Evolutionary conservation across 768 basidiomycete species (phyloP).

Genomic region (Kwoniella dendrophila): DNA sequence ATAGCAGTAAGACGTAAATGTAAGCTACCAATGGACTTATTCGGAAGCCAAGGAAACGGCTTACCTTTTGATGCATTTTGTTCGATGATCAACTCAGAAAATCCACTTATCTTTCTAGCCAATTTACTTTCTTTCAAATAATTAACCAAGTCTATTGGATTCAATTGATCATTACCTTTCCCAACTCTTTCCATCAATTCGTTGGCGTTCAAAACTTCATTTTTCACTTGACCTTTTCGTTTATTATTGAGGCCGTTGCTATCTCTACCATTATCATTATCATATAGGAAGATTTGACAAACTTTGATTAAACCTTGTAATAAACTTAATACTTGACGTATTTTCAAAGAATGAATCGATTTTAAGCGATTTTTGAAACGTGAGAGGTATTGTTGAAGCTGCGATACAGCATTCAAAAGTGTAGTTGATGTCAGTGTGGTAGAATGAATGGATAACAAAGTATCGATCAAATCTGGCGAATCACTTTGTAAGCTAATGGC

Average conservation of each 20-base stretch:
- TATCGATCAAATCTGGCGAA: conserved; percentile 78
- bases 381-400: conserved; percentile 74
- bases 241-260: not conserved
- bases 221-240: conserved; percentile 41
- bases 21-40: too few relatives aligned
- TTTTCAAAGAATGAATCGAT: conserved; percentile 70
- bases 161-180: conserved; percentile 70
- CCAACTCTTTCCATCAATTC: conserved; percentile 70
- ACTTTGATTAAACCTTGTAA: conserved; percentile 70
- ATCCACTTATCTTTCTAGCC: conserved; percentile 69
- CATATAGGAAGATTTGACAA: conserved; percentile 46
- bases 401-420: conserved; percentile 67
- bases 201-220: conserved; percentile 70
- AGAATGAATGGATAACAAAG: conserved; percentile 82
- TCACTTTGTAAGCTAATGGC: not conserved
- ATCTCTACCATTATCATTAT: not conserved
- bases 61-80: conserved; percentile 57
- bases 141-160: conserved; percentile 75
- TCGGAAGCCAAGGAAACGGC: not conserved
- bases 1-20: too few relatives aligned
- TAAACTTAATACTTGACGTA: conserved; percentile 75
- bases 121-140: conserved; percentile 82
- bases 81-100: conserved; percentile 67
- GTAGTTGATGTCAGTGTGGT: conserved; percentile 64
- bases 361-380: conserved; percentile 79